These are phyloP conservation scores for Oryza punctata DNA, from an alignment of 176 grass and related monocot genomes.

Conservation along the genomic window DNA sequence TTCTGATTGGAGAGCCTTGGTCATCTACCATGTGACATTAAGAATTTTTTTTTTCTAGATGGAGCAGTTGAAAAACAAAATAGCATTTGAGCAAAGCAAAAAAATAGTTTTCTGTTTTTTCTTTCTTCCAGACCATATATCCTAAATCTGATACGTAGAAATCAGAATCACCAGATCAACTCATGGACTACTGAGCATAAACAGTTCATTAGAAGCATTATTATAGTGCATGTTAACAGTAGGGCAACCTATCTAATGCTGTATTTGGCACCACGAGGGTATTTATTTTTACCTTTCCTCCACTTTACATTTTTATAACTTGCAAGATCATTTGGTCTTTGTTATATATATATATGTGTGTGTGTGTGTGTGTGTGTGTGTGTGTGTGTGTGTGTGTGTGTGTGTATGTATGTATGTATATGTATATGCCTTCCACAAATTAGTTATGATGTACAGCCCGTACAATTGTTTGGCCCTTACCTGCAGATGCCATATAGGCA, in stretches of 20 bases:
- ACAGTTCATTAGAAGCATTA: slow-evolving; percentile 26
- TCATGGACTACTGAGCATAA: slow-evolving; percentile 14
- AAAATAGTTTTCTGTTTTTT: neutral
- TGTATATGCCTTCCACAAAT: too few relatives aligned
- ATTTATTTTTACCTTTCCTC: neutral
- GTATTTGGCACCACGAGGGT: neutral
- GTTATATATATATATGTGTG: too few relatives aligned
- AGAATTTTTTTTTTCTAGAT: neutral
- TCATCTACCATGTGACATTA: neutral
- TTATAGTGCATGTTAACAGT: neutral
- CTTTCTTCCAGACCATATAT: neutral
- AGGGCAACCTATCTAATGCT: neutral
- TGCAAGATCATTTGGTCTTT: neutral
- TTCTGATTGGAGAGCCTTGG: neutral
- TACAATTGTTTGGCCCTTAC: slow-evolving; percentile 9
- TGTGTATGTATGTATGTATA: too few relatives aligned
- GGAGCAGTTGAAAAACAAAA: neutral
- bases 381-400: too few relatives aligned
- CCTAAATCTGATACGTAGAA: neutral
- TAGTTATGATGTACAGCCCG: slow-evolving; percentile 24
- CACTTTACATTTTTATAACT: neutral
- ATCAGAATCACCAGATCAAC: neutral
- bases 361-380: too few relatives aligned
- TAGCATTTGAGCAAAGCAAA: neutral
- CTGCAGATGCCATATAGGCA: slow-evolving; percentile 20